These are phyloP conservation scores for Mucor irregularis DNA, from an alignment of 371 early-diverging fungal genomes.

Conservation along the genomic window DNA sequence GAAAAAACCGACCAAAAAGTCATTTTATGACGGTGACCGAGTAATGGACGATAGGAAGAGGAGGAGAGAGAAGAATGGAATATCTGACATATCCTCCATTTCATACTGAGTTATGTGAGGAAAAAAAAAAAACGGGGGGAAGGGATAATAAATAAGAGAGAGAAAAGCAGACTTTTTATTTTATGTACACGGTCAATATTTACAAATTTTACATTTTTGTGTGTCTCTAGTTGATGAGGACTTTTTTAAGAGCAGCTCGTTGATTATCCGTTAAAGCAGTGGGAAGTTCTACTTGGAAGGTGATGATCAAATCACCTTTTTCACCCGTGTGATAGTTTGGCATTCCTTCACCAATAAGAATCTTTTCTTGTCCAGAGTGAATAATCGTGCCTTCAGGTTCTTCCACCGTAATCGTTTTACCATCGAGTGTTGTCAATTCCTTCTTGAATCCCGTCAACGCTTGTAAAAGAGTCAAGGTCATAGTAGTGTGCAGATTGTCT, in stretches of 20 bases:
- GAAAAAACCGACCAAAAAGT: constrained; percentile 28
- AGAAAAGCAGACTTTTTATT: too few species aligned
- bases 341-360: constrained; percentile 87
- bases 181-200: too few species aligned
- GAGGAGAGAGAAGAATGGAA: too few species aligned
- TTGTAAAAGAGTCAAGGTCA: constrained; percentile 76
- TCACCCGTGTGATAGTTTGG: constrained; percentile 84
- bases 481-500: constrained; percentile 69
- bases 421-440: constrained; percentile 75
- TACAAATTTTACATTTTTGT: neutral
- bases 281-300: constrained; percentile 77
- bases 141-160: too few species aligned
- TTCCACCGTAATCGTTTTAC: constrained; percentile 48
- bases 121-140: too few species aligned
- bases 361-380: constrained; percentile 73
- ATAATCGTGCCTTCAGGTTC: constrained; percentile 22
- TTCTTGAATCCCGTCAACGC: constrained; percentile 76
- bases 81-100: too few species aligned
- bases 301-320: constrained; percentile 82
- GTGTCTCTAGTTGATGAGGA: neutral
- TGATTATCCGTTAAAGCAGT: neutral
- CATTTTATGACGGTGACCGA: neutral
- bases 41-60: too few species aligned
- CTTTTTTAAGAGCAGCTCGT: neutral
- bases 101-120: too few species aligned